phyloP scores from a whole-genome alignment of 2,329 filamentous ascomycete species.

The Alternaria dauci region DNA sequence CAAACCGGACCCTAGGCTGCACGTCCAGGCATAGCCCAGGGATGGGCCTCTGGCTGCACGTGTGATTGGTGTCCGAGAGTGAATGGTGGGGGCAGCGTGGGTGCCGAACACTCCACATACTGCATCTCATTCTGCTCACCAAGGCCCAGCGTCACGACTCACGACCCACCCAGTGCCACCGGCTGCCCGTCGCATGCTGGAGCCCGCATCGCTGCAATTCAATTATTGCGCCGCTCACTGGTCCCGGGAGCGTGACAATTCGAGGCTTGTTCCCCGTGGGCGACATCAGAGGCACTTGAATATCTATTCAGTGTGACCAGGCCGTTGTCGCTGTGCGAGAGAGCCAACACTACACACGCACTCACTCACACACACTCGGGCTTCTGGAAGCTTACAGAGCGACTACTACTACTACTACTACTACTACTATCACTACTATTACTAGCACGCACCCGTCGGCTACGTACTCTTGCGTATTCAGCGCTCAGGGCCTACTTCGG shows the following conservation, averaged over 20 bases:
- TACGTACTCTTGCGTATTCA: constrained; percentile 4
- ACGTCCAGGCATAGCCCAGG: constrained; percentile 25
- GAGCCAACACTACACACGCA: background rate
- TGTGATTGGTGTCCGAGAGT: constrained; percentile 21
- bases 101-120: constrained; percentile 25
- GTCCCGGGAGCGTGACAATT: constrained; percentile 14
- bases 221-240: constrained; percentile 38
- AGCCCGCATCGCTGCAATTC: constrained; percentile 28
- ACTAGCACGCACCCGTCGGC: background rate
- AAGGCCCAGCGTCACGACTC: constrained; percentile 23
- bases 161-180: constrained; percentile 34
- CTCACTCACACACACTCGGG: background rate
- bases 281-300: constrained; percentile 16
- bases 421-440: background rate
- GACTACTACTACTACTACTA: no score
- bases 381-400: background rate
- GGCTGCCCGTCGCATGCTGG: constrained; percentile 35
- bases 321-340: constrained; percentile 9
- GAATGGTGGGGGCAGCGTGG: constrained; percentile 33
- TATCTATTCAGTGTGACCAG: constrained; percentile 13
- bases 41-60: constrained; percentile 12
- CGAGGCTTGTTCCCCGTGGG: constrained; percentile 29
- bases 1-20: constrained; percentile 21
- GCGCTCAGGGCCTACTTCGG: constrained; percentile 21
- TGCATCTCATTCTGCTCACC: constrained; percentile 22